phyloP scores from a whole-genome alignment of 495 filamentous ascomycete genomes.

The Aspergillus wentii region DNA sequence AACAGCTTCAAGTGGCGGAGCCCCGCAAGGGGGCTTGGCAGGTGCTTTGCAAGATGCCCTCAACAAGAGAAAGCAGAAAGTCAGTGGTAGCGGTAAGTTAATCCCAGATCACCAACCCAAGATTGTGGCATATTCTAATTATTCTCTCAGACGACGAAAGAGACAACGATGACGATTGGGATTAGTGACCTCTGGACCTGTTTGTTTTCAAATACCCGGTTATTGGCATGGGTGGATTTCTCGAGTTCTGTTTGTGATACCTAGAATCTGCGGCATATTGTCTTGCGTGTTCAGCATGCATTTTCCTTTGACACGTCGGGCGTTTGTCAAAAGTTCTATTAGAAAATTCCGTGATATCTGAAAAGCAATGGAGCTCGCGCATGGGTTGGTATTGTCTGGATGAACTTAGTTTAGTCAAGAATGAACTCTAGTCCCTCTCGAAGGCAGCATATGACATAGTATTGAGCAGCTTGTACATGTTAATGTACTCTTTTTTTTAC shows the following conservation, averaged over 20 bases:
- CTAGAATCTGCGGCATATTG: slow-evolving; percentile 6
- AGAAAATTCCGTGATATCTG: neutral
- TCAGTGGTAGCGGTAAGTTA: slow-evolving; percentile 82
- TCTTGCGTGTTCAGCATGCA: slow-evolving; percentile 12
- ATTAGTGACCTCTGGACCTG: slow-evolving; percentile 23
- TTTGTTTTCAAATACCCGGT: slow-evolving; percentile 9
- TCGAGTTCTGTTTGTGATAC: slow-evolving; percentile 14
- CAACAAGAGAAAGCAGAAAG: slow-evolving; percentile 79
- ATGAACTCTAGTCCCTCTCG: no score
- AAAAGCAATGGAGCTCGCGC: slow-evolving; percentile 3
- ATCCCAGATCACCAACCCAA: no score
- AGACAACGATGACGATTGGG: slow-evolving; percentile 74
- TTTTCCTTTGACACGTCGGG: slow-evolving; percentile 9
- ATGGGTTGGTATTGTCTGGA: no score
- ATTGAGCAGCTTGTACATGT: no score
- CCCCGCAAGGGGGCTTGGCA: slow-evolving; percentile 64
- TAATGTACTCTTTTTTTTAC: no score
- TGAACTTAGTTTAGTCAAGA: no score
- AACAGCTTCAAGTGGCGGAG: slow-evolving; percentile 44
- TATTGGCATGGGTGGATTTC: slow-evolving; percentile 4
- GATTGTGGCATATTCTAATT: slow-evolving; percentile 13
- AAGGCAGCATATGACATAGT: no score
- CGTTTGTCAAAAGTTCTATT: slow-evolving; percentile 16
- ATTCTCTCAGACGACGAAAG: slow-evolving; percentile 66
- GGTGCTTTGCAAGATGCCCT: slow-evolving; percentile 75